phyloP scores from a whole-genome alignment of 495 filamentous ascomycete species.

The Penicillium waksmanii region DNA sequence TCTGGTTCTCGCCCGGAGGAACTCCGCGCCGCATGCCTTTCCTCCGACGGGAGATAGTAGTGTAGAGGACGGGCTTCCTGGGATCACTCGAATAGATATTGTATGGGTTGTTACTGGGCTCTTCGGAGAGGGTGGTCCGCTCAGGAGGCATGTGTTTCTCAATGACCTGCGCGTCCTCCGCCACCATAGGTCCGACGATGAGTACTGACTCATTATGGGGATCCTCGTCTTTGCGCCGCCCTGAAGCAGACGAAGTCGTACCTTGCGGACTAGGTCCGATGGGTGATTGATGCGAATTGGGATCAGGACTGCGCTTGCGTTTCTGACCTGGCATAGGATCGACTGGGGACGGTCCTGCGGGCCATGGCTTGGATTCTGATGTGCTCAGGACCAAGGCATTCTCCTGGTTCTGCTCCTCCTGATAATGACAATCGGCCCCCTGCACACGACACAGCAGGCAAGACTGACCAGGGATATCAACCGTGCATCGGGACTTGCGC shows the following conservation, averaged over 20 bases:
- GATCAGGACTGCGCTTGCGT: conserved; percentile 44
- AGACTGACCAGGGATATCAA: conserved; percentile 51
- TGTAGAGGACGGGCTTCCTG: conserved; percentile 51
- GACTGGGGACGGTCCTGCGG: conserved; percentile 24
- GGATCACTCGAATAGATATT: conserved; percentile 55
- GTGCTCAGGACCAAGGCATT: conserved; percentile 26
- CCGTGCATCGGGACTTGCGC: conserved; percentile 56
- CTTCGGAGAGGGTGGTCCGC: conserved; percentile 39
- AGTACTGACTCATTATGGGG: conserved; percentile 52
- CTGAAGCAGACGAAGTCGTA: conserved; percentile 30
- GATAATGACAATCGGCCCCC: conserved; percentile 53
- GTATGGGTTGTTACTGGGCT: conserved; percentile 49
- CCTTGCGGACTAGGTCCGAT: conserved; percentile 35
- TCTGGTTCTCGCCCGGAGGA: conserved; percentile 55
- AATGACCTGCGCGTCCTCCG: conserved; percentile 56
- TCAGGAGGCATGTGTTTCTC: conserved; percentile 54
- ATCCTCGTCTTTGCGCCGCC: conserved; percentile 44
- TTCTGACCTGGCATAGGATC: conserved; percentile 39
- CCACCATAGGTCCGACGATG: conserved; percentile 55
- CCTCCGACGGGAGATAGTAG: conserved; percentile 49
- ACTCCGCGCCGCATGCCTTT: conserved; percentile 51
- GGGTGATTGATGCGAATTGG: conserved; percentile 26
- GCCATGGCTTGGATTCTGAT: conserved; percentile 36
- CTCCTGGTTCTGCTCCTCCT: conserved; percentile 42
- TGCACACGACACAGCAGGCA: conserved; percentile 55